Percentiles rank a stretch among this genome's conserved stretches.
These are phyloP conservation scores for Phytophthora quininea DNA, from an alignment of 352 stramenopile genomes.

Conservation along the genomic window DNA sequence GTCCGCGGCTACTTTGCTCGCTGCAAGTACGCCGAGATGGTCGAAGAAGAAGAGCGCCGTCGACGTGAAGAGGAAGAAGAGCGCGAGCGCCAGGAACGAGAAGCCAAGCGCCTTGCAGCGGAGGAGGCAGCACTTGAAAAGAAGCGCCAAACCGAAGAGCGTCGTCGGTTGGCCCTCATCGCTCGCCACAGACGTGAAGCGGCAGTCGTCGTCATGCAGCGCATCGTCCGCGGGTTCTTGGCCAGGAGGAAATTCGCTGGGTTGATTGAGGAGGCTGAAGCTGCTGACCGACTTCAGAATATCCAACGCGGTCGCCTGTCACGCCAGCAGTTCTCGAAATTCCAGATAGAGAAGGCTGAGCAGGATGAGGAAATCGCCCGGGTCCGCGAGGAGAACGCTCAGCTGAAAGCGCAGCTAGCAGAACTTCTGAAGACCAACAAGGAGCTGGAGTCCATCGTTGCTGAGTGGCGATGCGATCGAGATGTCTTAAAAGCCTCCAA, in stretches of 20 bases:
- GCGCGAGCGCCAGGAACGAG: slow-evolving; percentile 42
- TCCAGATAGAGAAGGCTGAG: slow-evolving; percentile 53
- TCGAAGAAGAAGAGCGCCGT: slow-evolving; percentile 41
- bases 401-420: slow-evolving; percentile 58
- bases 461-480: slow-evolving; percentile 59
- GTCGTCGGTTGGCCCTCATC: slow-evolving; percentile 34
- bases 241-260: slow-evolving; percentile 22
- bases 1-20: slow-evolving; percentile 57
- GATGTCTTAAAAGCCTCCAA: slow-evolving; percentile 65
- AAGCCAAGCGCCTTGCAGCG: slow-evolving; percentile 30
- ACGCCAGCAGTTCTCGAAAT: slow-evolving; percentile 56
- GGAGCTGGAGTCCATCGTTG: slow-evolving; percentile 62
- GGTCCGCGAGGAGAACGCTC: slow-evolving; percentile 60
- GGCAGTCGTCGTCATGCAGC: slow-evolving; percentile 37
- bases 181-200: slow-evolving; percentile 40
- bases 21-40: slow-evolving; percentile 44
- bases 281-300: slow-evolving; percentile 42
- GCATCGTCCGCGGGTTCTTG: slow-evolving; percentile 38
- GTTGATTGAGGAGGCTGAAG: slow-evolving; percentile 33
- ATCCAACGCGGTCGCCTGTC: slow-evolving; percentile 53
- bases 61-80: slow-evolving; percentile 56
- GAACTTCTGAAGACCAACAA: slow-evolving; percentile 67
- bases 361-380: slow-evolving; percentile 39
- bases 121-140: slow-evolving; percentile 48
- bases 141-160: slow-evolving; percentile 36